phyloP scores from a whole-genome alignment of 495 filamentous ascomycete species.

The Geopyxis carbonaria region DNA sequence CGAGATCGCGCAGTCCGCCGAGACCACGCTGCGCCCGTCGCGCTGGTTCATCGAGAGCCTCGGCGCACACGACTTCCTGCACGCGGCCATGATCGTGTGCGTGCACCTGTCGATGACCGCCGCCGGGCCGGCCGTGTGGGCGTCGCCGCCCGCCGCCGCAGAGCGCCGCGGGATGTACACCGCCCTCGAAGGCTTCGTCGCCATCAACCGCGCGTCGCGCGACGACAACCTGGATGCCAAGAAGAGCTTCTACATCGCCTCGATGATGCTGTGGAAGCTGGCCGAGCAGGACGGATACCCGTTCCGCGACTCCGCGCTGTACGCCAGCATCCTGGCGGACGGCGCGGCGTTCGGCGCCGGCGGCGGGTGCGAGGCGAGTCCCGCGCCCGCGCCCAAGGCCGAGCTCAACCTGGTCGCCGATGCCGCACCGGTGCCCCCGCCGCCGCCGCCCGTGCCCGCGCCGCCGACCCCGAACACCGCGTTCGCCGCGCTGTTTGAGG shows the following conservation, averaged over 20 bases:
- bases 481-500: constrained; percentile 14
- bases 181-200: neutral
- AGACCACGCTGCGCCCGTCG: constrained; percentile 50
- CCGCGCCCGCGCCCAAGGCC: too few species aligned
- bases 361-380: too few species aligned
- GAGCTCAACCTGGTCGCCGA: too few species aligned
- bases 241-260: constrained; percentile 1
- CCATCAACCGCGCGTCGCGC: neutral
- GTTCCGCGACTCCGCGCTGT: neutral
- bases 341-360: neutral
- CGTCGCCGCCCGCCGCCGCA: neutral
- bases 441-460: neutral
- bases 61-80: constrained; percentile 64
- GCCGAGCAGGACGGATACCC: neutral
- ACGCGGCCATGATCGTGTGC: constrained; percentile 77
- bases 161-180: constrained; percentile 1
- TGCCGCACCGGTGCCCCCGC: neutral
- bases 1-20: constrained; percentile 58
- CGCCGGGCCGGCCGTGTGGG: neutral
- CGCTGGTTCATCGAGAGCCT: constrained; percentile 57
- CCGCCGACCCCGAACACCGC: constrained; percentile 11
- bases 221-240: neutral
- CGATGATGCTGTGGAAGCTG: constrained; percentile 4
- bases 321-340: neutral
- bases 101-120: constrained; percentile 39